Evolutionary conservation across 148 eudicot species (phyloP).

Genomic region (Gaultheria prostrata): DNA sequence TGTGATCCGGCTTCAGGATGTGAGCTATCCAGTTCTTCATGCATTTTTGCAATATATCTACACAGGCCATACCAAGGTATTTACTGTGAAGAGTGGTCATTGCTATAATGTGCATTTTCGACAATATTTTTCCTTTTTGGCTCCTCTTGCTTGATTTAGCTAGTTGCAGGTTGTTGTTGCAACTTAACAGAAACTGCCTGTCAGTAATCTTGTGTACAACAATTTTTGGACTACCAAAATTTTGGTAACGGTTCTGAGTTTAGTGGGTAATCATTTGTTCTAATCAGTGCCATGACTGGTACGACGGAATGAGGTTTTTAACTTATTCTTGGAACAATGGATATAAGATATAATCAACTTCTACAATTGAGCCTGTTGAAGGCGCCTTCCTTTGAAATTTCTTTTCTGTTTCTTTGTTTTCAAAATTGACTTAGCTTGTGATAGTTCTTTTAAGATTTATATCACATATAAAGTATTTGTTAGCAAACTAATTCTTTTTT

Average conservation of each 20-base stretch:
- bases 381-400: too few species aligned
- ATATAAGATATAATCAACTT: not conserved
- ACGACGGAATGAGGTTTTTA: not conserved
- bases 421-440: not conserved
- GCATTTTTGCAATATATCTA: constrained; percentile 80
- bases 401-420: not conserved
- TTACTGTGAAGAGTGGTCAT: constrained; percentile 7
- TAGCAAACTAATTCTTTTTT: not conserved
- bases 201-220: not conserved
- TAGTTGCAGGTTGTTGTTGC: not conserved
- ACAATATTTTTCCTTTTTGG: not conserved
- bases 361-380: constrained; percentile 1
- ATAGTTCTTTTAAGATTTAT: not conserved
- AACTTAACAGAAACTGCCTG: not conserved
- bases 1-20: constrained; percentile 55
- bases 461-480: too few species aligned
- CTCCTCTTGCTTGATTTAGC: not conserved
- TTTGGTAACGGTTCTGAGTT: not conserved
- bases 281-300: not conserved
- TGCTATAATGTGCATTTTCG: not conserved
- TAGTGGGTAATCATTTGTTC: not conserved
- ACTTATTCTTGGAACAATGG: not conserved
- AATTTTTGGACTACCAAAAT: not conserved
- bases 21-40: constrained; percentile 48
- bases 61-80: constrained; percentile 74